Evolutionary conservation across 768 basidiomycete species (phyloP).

Genomic region (Trametes punicea): DNA sequence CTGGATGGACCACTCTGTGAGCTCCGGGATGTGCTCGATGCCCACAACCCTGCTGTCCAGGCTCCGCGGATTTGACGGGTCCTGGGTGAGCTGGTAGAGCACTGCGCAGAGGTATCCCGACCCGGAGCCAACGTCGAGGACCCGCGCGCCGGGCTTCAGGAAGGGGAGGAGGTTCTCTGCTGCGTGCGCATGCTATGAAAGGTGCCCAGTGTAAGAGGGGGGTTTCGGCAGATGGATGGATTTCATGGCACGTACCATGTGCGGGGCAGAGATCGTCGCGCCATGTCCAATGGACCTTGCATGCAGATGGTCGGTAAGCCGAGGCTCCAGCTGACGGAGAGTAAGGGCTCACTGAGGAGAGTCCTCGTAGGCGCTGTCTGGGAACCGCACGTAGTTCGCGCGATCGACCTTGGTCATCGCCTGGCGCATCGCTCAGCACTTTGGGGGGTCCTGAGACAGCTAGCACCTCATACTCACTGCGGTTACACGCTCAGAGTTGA

Average conservation of each 20-base stretch:
- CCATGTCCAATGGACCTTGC: slow-evolving; percentile 63
- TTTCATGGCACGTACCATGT: slow-evolving; percentile 63
- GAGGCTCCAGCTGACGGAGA: neutral
- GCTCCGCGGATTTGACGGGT: slow-evolving; percentile 5
- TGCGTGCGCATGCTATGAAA: slow-evolving; percentile 76
- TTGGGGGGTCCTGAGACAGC: neutral
- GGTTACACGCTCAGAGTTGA: slow-evolving; percentile 52
- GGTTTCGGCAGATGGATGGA: neutral
- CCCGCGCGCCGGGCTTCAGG: slow-evolving; percentile 64
- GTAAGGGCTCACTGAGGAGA: slow-evolving; percentile 40
- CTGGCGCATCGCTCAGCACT: slow-evolving; percentile 21
- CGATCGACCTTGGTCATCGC: slow-evolving; percentile 48
- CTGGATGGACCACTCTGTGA: slow-evolving; percentile 63
- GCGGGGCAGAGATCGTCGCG: slow-evolving; percentile 95
- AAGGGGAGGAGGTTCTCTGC: slow-evolving; percentile 71
- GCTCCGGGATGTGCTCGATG: slow-evolving; percentile 85
- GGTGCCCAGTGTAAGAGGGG: neutral
- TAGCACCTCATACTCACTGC: slow-evolving; percentile 40
- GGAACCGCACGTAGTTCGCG: slow-evolving; percentile 41
- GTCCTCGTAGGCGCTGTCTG: slow-evolving; percentile 43
- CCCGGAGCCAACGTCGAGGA: slow-evolving; percentile 89
- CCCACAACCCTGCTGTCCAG: slow-evolving; percentile 65
- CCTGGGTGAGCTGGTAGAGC: slow-evolving; percentile 65
- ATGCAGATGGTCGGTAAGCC: neutral
- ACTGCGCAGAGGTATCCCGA: slow-evolving; percentile 87